A percentile compares a stretch with the other conserved stretches of the same genome.
Conservation (phyloP, 495 filamentous ascomycete genomes). For the Thozetella sp. region DNA sequence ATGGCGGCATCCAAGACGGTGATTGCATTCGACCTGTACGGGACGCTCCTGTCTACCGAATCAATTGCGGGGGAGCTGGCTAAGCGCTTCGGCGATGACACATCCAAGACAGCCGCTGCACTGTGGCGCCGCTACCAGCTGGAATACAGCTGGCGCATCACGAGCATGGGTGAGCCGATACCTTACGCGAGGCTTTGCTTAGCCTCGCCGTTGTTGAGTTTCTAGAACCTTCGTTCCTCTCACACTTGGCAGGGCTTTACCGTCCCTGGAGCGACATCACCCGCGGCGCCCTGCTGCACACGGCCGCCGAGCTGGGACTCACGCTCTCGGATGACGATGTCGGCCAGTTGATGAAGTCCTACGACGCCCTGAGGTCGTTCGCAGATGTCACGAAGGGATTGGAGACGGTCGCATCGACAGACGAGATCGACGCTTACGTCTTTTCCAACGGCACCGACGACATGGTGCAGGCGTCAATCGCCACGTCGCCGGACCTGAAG, state of each 20-base stretch:
- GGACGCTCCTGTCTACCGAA: slow-evolving; percentile 70
- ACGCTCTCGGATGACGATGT: slow-evolving; percentile 42
- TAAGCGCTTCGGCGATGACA: slow-evolving; percentile 52
- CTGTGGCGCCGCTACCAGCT: slow-evolving; percentile 62
- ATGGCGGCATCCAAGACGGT: slow-evolving; percentile 30
- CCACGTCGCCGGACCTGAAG: slow-evolving; percentile 18
- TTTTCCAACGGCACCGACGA: slow-evolving; percentile 74
- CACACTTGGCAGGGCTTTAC: slow-evolving; percentile 51
- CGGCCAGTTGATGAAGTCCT: slow-evolving; percentile 60
- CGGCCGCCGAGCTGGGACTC: slow-evolving; percentile 55
- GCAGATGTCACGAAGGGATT: slow-evolving; percentile 63
- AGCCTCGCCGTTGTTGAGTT: neutral
- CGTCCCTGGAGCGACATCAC: slow-evolving; percentile 69
- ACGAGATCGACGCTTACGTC: slow-evolving; percentile 54
- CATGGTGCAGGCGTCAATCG: slow-evolving; percentile 67
- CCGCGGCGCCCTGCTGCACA: slow-evolving; percentile 61
- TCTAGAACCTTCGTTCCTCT: neutral
- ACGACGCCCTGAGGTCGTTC: slow-evolving; percentile 71
- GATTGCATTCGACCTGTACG: slow-evolving; percentile 78
- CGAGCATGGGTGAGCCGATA: slow-evolving; percentile 68
- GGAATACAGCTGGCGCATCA: slow-evolving; percentile 82
- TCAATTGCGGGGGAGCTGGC: slow-evolving; percentile 61
- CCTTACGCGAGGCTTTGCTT: neutral
- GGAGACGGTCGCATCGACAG: slow-evolving; percentile 35
- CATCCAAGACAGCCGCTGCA: slow-evolving; percentile 55